Conservation (phyloP, 306 rosid genomes). For the Gynostemma pentaphyllum region DNA sequence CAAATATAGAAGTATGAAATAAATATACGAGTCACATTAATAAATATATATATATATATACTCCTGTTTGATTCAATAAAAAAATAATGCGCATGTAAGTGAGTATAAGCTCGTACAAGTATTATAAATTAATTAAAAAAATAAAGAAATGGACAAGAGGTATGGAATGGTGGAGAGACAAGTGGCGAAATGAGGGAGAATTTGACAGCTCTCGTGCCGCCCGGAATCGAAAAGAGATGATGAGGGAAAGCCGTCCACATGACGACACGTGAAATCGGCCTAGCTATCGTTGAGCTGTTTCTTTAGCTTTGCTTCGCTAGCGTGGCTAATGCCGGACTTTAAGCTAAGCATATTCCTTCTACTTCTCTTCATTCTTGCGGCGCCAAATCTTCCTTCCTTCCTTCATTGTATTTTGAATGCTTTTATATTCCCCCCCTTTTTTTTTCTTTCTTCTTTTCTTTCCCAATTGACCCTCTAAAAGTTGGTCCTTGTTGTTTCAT, state of each 20-base stretch:
- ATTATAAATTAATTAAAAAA: no score
- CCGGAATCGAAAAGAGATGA: background rate
- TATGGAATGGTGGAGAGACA: conserved; percentile 4
- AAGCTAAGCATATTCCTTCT: conserved; percentile 1
- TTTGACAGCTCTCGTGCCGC: conserved; percentile 15
- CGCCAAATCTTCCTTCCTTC: background rate
- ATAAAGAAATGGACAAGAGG: background rate
- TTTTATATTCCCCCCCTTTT: no score
- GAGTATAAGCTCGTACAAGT: no score
- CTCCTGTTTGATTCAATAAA: no score
- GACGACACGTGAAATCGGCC: conserved; percentile 30
- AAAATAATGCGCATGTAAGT: no score
- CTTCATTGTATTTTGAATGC: background rate
- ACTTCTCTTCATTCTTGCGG: background rate
- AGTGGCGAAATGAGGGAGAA: conserved; percentile 19
- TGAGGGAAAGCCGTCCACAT: conserved; percentile 25
- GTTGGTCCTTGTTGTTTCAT: no score
- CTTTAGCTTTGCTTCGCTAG: background rate
- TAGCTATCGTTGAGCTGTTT: conserved; percentile 7
- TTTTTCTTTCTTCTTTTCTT: background rate
- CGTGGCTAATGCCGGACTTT: background rate
- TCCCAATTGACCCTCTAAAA: background rate
- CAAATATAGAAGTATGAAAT: no score
- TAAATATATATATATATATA: no score
- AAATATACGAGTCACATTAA: no score